phyloP scores from a whole-genome alignment of 495 filamentous ascomycete genomes.

The Tuber brumale region DNA sequence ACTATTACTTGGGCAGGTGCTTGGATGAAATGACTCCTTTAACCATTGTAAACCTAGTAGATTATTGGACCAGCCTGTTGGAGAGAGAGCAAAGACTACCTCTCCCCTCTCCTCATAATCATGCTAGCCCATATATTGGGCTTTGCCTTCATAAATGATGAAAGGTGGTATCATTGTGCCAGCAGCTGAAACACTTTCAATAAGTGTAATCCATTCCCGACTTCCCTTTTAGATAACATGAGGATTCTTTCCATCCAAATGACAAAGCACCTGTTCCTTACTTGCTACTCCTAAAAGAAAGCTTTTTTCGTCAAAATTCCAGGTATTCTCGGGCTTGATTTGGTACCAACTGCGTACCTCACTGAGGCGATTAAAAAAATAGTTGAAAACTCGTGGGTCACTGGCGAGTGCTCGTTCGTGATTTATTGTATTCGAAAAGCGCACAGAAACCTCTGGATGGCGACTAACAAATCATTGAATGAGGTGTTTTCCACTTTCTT shows the following conservation, averaged over 20 bases:
- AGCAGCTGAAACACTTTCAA: slow-evolving; percentile 12
- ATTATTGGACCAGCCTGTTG: slow-evolving; percentile 3
- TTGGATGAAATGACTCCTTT: slow-evolving; percentile 11
- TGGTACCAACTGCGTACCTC: neutral
- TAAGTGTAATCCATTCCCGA: slow-evolving; percentile 15
- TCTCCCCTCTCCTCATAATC: slow-evolving; percentile 8
- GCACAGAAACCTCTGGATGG: neutral
- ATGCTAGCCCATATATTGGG: slow-evolving; percentile 1
- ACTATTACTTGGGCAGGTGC: neutral
- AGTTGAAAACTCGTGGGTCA: neutral
- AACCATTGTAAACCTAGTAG: slow-evolving; percentile 9
- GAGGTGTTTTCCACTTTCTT: too few species aligned
- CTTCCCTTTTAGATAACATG: slow-evolving; percentile 9
- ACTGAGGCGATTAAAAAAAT: neutral
- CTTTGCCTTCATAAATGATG: slow-evolving; percentile 10
- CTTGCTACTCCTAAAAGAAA: slow-evolving; percentile 5
- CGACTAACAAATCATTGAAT: slow-evolving; percentile 6
- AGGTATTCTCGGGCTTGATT: slow-evolving; percentile 1
- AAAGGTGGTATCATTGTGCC: slow-evolving; percentile 11
- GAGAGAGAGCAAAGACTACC: slow-evolving; percentile 5
- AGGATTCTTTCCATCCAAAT: neutral
- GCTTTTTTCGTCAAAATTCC: slow-evolving; percentile 14
- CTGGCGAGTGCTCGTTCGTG: slow-evolving; percentile 1
- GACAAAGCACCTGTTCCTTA: slow-evolving; percentile 4
- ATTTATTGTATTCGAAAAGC: slow-evolving; percentile 8